Evolutionary conservation across 2,329 filamentous ascomycete genomes (phyloP).

Genomic region (Truncatella angustata): DNA sequence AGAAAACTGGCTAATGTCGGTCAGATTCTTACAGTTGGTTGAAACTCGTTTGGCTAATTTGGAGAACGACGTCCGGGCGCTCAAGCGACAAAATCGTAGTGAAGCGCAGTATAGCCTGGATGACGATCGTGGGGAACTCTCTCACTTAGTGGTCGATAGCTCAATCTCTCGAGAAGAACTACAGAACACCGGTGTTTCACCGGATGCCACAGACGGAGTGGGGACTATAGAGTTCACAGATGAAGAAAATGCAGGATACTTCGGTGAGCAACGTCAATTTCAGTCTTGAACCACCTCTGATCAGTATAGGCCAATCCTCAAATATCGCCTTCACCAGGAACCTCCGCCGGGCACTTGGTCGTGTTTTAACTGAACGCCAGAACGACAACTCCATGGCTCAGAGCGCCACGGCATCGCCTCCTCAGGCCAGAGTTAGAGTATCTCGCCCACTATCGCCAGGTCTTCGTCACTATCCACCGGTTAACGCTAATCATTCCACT

Average conservation of each 20-base stretch:
- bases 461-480: not conserved
- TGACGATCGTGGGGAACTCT: not conserved
- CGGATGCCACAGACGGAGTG: conserved; percentile 7
- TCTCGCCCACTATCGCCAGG: conserved; percentile 2
- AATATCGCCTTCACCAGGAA: conserved; percentile 6
- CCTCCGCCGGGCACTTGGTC: not conserved
- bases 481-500: not conserved
- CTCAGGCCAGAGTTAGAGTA: not conserved
- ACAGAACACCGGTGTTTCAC: not conserved
- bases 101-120: too few species aligned
- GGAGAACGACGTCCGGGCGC: conserved; percentile 5
- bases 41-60: conserved; percentile 4
- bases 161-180: not conserved
- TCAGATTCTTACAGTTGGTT: conserved; percentile 6
- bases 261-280: not conserved
- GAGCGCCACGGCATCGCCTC: not conserved
- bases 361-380: not conserved
- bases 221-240: conserved; percentile 9
- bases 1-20: too few species aligned
- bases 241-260: conserved; percentile 2
- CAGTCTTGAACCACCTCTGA: not conserved
- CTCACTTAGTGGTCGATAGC: not conserved
- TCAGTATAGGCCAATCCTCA: conserved; percentile 5
- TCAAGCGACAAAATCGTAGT: not conserved
- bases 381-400: not conserved